These are phyloP conservation scores for Carallia brachiata DNA, from an alignment of 345 rosid species.

Conservation along the genomic window DNA sequence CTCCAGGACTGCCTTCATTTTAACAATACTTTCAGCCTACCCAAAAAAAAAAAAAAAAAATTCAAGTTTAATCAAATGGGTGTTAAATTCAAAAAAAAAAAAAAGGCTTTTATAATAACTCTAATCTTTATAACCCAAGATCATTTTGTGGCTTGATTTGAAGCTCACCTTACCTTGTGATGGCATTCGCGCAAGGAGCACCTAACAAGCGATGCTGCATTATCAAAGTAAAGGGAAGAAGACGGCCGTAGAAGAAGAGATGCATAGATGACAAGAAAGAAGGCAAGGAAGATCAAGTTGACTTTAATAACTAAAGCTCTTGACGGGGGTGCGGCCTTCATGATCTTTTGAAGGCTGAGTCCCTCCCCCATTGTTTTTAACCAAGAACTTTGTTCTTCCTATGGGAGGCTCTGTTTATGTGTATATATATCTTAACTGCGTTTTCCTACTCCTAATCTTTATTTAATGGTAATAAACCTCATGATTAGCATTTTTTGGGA, in stretches of 20 bases:
- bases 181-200: slow-evolving; percentile 77
- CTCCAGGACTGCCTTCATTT: slow-evolving; percentile 61
- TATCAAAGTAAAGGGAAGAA: slow-evolving; percentile 55
- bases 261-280: slow-evolving; percentile 55
- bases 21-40: slow-evolving; percentile 52
- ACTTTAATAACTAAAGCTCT: slow-evolving; percentile 59
- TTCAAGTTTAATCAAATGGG: slow-evolving; percentile 14
- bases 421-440: slow-evolving; percentile 10
- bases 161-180: slow-evolving; percentile 95
- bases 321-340: slow-evolving; percentile 65
- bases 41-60: not conserved
- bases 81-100: not conserved
- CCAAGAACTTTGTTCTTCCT: slow-evolving; percentile 5
- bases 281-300: slow-evolving; percentile 57
- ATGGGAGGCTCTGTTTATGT: slow-evolving; percentile 17
- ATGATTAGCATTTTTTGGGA: slow-evolving; percentile 6
- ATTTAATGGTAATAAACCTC: slow-evolving; percentile 8
- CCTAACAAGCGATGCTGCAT: slow-evolving; percentile 61
- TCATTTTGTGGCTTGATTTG: not conserved
- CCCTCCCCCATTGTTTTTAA: slow-evolving; percentile 42
- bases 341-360: slow-evolving; percentile 35
- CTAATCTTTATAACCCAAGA: too few species aligned
- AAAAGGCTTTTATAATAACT: not conserved
- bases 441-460: slow-evolving; percentile 1
- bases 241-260: slow-evolving; percentile 65